A percentile compares a stretch with the other conserved stretches of the same genome.
Conservation (phyloP, 192 early-diverging fungal species). For the Linnemannia elongata region DNA sequence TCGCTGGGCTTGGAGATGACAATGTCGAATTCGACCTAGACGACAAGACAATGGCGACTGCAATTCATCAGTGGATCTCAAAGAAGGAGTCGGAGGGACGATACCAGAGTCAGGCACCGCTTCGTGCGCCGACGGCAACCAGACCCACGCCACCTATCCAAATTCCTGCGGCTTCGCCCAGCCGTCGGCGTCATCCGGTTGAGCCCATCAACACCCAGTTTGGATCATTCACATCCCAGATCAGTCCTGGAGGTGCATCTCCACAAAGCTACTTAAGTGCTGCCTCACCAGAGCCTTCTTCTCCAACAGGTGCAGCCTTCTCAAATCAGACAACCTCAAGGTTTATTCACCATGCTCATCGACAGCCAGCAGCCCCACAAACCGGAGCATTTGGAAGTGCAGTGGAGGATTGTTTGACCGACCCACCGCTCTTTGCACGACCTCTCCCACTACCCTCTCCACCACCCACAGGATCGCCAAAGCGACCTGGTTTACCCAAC, state of each 20-base stretch:
- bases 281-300: conserved; percentile 15
- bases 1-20: conserved; percentile 24
- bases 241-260: conserved; percentile 25
- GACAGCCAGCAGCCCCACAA: conserved; percentile 53
- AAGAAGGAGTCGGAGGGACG: conserved; percentile 35
- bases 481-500: conserved; percentile 6
- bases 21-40: conserved; percentile 48
- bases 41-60: conserved; percentile 48
- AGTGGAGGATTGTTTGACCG: conserved; percentile 37
- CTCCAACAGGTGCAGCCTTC: not conserved
- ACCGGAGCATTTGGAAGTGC: conserved; percentile 43
- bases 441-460: conserved; percentile 44
- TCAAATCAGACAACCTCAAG: conserved; percentile 32
- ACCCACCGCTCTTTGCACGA: conserved; percentile 42
- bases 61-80: conserved; percentile 53
- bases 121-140: conserved; percentile 7
- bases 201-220: conserved; percentile 32
- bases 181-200: conserved; percentile 22
- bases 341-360: conserved; percentile 49
- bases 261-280: conserved; percentile 31
- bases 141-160: conserved; percentile 33
- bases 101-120: not conserved
- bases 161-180: conserved; percentile 25
- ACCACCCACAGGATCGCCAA: conserved; percentile 36
- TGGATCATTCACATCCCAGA: conserved; percentile 42